phyloP scores from a whole-genome alignment of 345 rosid species.

The Salix dunnii region DNA sequence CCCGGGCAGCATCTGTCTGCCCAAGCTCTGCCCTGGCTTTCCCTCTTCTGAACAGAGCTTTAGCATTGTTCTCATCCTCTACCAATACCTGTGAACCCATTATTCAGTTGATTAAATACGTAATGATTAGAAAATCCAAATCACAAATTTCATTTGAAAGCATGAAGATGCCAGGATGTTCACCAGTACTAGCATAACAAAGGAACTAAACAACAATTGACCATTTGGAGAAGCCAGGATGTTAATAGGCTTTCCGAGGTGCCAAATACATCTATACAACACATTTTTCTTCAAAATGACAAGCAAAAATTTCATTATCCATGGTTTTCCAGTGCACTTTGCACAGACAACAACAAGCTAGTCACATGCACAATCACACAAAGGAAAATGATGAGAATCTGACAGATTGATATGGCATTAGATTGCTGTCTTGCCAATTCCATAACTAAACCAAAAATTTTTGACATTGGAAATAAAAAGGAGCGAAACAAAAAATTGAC shows the following conservation, averaged over 20 bases:
- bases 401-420: not conserved
- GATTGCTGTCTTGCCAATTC: not conserved
- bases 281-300: not conserved
- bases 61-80: constrained; percentile 85
- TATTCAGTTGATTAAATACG: not conserved
- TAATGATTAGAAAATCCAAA: not conserved
- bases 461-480: not conserved
- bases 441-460: not conserved
- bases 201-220: not conserved
- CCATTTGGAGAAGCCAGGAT: not conserved
- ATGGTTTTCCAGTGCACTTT: not conserved
- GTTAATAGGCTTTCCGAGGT: not conserved
- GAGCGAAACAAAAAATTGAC: not conserved
- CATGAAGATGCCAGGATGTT: not conserved
- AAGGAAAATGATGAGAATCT: not conserved
- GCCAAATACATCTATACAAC: not conserved
- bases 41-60: constrained; percentile 91
- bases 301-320: not conserved
- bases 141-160: not conserved
- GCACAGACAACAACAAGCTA: not conserved
- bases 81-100: constrained; percentile 54
- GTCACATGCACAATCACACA: not conserved
- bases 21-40: constrained; percentile 90
- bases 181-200: not conserved
- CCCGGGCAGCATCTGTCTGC: constrained; percentile 83